Base-by-base conservation (phyloP, 2,329 filamentous ascomycete genomes). In the Aspergillus sclerotialis region DNA sequence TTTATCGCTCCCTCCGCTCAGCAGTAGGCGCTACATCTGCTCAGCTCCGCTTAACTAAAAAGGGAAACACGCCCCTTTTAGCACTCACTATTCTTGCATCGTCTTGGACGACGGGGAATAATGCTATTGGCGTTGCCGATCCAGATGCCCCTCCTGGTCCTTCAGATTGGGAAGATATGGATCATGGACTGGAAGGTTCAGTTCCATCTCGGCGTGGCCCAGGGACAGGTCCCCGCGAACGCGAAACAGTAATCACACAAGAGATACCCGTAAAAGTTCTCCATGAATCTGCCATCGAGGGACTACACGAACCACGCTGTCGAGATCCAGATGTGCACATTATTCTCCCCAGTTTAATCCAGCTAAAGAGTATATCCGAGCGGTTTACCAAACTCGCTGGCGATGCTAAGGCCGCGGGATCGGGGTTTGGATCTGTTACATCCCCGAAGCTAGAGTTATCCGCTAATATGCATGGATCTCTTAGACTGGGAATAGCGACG, bases 211-310 rank as follows among this genome's bases (percentile, higher is more conserved):
- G 80, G 15, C 13, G 29, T 14, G 36, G 46, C 11, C 28, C 41
- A 28, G 52, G 76, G 73, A 42, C 45, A 68, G 45, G 75, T 56
- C 46, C 72, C 28, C 72, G 82, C 37, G 85, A 90, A 52, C 81
- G 87, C 48, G 89, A 95, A 59, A 94, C 92, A 43, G 75, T 93
- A 49, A 84, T 98, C 52, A 94, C 88, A 1, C 92, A 98, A 56
- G 88, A 96, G 61, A 84, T 98, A 25, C 92, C 92, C n/a, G 83
- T 96, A 28, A 82, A 89, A 12, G 88, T 98, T 2, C 75, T 98
- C 7, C 80, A 85, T 38, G 80, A 85, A 2, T 78, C 83, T 33
- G 82, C 78, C 0, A 87, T 96, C n/a, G 84, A 92, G 52, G 84
- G 80, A n/a, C 80, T 96, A 42, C 87, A 94, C 66, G 90, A 98